A percentile compares a stretch with the other conserved stretches of the same genome.
Conservation (phyloP, 192 early-diverging fungal genomes). For the Lobulomyces angularis region DNA sequence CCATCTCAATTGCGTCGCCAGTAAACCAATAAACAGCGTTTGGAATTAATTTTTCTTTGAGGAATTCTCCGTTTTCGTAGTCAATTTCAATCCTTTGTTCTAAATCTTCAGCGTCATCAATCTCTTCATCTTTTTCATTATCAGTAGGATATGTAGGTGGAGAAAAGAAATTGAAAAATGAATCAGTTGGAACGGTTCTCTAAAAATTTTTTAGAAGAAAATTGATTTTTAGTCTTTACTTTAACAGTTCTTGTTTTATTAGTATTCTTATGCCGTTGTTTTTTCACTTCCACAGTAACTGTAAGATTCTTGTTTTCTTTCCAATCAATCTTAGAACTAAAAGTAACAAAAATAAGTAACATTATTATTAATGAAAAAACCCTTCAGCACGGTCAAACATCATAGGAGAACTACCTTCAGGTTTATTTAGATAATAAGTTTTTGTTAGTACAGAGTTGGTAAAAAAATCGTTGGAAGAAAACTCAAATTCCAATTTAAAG, state of each 20-base stretch:
- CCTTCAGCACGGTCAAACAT: conserved; percentile 82
- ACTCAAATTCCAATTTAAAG: conserved; percentile 89
- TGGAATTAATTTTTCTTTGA: conserved; percentile 97
- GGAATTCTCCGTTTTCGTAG: conserved; percentile 93
- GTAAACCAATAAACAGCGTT: conserved; percentile 98
- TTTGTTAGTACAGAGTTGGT: conserved; percentile 76
- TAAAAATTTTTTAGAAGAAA: too few relatives aligned
- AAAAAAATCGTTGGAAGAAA: conserved; percentile 81
- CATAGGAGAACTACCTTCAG: too few relatives aligned
- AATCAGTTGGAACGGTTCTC: conserved; percentile 87
- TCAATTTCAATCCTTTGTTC: conserved; percentile 81
- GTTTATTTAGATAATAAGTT: conserved; percentile 80
- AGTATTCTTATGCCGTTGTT: conserved; percentile 94
- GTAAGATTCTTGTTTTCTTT: conserved; percentile 94
- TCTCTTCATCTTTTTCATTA: conserved; percentile 61
- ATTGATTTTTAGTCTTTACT: too few relatives aligned
- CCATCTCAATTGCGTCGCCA: conserved; percentile 85
- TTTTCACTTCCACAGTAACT: conserved; percentile 90
- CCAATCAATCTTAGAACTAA: conserved; percentile 73
- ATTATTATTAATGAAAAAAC: conserved; percentile 5
- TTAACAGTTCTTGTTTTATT: conserved; percentile 97
- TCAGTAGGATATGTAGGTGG: conserved; percentile 53
- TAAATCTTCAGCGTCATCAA: conserved; percentile 60
- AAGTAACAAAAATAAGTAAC: not conserved
- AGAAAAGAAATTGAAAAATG: conserved; percentile 96